Base-by-base conservation (phyloP, 805 yeast species). In the Debaryomyces maramus region DNA sequence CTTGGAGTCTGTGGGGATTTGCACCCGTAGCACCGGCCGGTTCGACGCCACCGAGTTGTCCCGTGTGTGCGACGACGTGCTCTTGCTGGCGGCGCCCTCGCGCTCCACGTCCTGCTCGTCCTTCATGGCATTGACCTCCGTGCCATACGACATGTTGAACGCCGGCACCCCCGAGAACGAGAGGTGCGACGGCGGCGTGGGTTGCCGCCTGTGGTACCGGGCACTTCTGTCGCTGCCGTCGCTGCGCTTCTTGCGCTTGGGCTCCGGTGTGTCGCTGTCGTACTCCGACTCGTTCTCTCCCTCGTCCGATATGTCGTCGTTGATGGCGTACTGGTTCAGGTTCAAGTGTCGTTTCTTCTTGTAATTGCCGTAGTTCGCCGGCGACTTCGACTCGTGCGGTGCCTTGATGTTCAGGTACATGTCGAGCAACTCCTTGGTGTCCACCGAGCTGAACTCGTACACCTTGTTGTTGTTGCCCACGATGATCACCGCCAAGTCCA, bases 401-500 rank as follows among this genome's bases (percentile, higher is more conserved):
- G 45, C 24, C 21, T 48, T 49, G 4, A 46, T 39, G 24, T 36
- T 47, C 28, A 41, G 49, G 41, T 65, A 66, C 3, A 45, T 52
- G 13, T 51, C 44, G 16, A 60, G 45, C 2, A 60, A 30, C 19
- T 58, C 61, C 21, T 58, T 54, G 13, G 88, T 74, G 44, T 82
- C 80, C 13, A 82, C 81, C 3, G 95, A 81, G 6, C 89, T 77
- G 57, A 82, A 91, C 65, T 91, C 96, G 58, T 86, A 89, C 17
- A 89, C 77, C 53, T 85, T 85, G 54, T 88, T 82, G 60, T 83
- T 89, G 52, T 80, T 80, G 14, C 96, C 95, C 26, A 89, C 71
- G 18, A 91, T 88, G 11, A 91, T 81, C 21, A 91, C 91, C 2
- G 98, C 95, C 21, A 93, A 73, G 56, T 91, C 98, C 5, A 89